Base-by-base conservation (phyloP, 106 monocot species). In the Alisma plantagoaquatica region DNA sequence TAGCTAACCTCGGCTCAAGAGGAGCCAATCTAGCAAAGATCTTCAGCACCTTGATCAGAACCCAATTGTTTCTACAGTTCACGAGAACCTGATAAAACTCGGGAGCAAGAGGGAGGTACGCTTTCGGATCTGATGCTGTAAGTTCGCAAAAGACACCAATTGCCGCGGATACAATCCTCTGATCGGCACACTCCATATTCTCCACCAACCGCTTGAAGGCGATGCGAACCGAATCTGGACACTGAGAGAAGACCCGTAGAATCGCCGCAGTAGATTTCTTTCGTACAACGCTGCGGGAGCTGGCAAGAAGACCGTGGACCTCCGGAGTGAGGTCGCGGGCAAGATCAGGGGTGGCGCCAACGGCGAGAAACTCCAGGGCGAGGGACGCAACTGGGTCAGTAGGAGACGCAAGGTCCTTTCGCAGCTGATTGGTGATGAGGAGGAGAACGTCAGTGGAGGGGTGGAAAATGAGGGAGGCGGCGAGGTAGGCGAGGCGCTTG, bases 31-130 rank as follows among this genome's bases (percentile, higher is more conserved):
- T 53, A 0, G 70, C 19, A 51, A 96, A 88, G 49, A 96, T 81
- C 77, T 96, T 96, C 20, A 96, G 46, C 3, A 76, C 59, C 70
- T 96, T 96, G 67, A 96, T 96, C 60, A 88, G 62, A 7, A 79
- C 64, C 94, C 94, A 96, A 23, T 88, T 96, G 56, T 66, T 71
- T 29, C 49, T 62, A 33, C 76, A 84, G 29, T 70, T 72, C 6
- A 57, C 33, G 16, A 94, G 35, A 30, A 94, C 33, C 25, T 68
- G 61, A 56, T 73, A 73, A 43, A 94, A 84, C 5, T 94, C 94
- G 0, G 87, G 94, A 18, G 94, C 93, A 14, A 94, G 83, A 1
- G 87, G 83, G 41, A 94, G 73, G 53, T 73, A 87, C 4, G 87
- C 32, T 0, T 45, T 18, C 10, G 93, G 83, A 24, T 87, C 83